Evolutionary conservation across 768 basidiomycete species (phyloP).

Genomic region (Crucibulum laeve): DNA sequence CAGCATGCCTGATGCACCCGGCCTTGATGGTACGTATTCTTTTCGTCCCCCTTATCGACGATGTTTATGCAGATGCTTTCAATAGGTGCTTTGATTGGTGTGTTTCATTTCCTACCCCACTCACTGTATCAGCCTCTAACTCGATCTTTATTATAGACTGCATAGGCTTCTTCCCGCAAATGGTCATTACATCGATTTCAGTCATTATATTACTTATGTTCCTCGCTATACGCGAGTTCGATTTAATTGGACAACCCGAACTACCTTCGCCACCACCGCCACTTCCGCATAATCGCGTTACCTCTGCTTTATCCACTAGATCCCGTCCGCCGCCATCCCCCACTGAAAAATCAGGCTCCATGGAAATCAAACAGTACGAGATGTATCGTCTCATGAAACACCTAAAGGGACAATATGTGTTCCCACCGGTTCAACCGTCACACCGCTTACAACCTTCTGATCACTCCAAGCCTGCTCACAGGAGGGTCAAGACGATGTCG

Average conservation of each 20-base stretch:
- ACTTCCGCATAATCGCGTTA: not conserved
- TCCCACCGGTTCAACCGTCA: slow-evolving; percentile 29
- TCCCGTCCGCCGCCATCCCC: slow-evolving; percentile 26
- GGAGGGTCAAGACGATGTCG: slow-evolving; percentile 28
- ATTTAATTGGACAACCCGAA: slow-evolving; percentile 12
- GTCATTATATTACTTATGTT: slow-evolving; percentile 37
- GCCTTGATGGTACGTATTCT: slow-evolving; percentile 33
- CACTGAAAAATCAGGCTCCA: slow-evolving; percentile 20
- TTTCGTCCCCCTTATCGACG: not conserved
- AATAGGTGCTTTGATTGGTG: slow-evolving; percentile 46
- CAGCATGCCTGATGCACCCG: slow-evolving; percentile 56
- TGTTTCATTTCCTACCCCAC: slow-evolving; percentile 3
- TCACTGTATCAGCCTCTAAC: not conserved
- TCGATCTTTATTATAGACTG: slow-evolving; percentile 26
- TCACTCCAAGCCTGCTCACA: slow-evolving; percentile 10
- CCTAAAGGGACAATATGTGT: slow-evolving; percentile 35
- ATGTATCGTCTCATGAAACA: slow-evolving; percentile 30
- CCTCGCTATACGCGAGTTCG: slow-evolving; percentile 37
- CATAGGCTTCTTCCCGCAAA: slow-evolving; percentile 59
- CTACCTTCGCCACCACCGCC: slow-evolving; percentile 11
- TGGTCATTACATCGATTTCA: slow-evolving; percentile 40
- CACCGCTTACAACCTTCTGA: slow-evolving; percentile 17
- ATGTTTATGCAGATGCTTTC: not conserved
- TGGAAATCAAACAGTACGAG: slow-evolving; percentile 32
- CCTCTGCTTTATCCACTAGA: not conserved